These are phyloP conservation scores for Haplosporangium sp. DNA, from an alignment of 371 early-diverging fungal genomes.

Conservation along the genomic window DNA sequence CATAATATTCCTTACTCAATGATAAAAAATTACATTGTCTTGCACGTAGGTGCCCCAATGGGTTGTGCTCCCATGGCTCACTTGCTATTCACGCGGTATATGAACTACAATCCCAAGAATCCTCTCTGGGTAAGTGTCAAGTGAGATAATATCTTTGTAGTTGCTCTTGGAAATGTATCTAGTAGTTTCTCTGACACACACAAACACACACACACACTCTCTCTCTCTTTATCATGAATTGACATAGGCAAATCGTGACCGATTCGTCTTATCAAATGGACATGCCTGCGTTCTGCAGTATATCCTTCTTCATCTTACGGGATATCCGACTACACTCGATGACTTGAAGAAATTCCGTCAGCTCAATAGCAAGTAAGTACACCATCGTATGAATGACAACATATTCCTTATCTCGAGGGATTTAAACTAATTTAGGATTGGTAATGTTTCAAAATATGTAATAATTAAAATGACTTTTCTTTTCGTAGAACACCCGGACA, in stretches of 20 bases:
- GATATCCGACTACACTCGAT: slow-evolving; percentile 90
- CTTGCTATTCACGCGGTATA: slow-evolving; percentile 87
- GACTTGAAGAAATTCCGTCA: slow-evolving; percentile 97
- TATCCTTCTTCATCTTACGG: slow-evolving; percentile 89
- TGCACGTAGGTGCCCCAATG: slow-evolving; percentile 90
- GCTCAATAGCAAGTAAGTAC: slow-evolving; percentile 79
- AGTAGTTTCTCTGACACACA: too few relatives aligned
- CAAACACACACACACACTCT: background rate
- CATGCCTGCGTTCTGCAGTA: slow-evolving; percentile 98
- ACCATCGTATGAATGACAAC: background rate
- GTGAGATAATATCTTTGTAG: background rate
- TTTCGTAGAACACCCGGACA: slow-evolving; percentile 90
- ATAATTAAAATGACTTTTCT: too few relatives aligned
- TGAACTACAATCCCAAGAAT: slow-evolving; percentile 89
- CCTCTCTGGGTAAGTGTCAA: slow-evolving; percentile 79
- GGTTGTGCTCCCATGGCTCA: slow-evolving; percentile 98
- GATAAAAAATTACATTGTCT: too few relatives aligned
- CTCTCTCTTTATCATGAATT: too few relatives aligned
- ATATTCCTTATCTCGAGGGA: too few relatives aligned
- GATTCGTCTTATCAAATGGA: slow-evolving; percentile 99
- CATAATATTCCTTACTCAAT: too few relatives aligned
- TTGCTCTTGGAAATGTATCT: too few relatives aligned
- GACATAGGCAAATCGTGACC: slow-evolving; percentile 88
- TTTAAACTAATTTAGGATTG: too few relatives aligned
- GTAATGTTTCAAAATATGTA: too few relatives aligned